phyloP scores from a whole-genome alignment of 116 monocot species.

The Dioscorea cayenensis region DNA sequence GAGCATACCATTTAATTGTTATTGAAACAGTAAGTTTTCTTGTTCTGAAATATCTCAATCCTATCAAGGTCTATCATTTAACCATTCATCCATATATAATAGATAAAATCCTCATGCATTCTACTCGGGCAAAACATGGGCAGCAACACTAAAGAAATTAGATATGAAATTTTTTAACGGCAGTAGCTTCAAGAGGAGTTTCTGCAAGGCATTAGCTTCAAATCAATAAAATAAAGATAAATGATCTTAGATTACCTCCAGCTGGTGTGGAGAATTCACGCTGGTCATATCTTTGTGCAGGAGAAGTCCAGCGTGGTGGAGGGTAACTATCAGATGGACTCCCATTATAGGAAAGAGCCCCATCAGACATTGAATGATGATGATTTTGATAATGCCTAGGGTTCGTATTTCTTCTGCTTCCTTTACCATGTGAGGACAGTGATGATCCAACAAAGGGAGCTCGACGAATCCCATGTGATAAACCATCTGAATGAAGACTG shows the following conservation, averaged over 20 bases:
- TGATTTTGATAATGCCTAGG: constrained; percentile 45
- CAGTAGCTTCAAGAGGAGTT: not conserved
- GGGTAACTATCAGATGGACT: constrained; percentile 64
- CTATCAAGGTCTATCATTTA: no score
- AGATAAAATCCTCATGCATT: no score
- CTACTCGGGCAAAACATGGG: no score
- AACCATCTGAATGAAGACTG: constrained; percentile 43
- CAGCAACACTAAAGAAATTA: not conserved
- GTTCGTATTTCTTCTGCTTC: constrained; percentile 33
- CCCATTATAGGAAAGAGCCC: constrained; percentile 65
- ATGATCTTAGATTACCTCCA: constrained; percentile 39
- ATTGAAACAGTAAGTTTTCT: no score
- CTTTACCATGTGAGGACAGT: constrained; percentile 50
- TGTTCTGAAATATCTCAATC: no score
- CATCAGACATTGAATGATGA: constrained; percentile 76
- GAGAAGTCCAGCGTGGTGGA: constrained; percentile 53
- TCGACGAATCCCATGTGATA: constrained; percentile 23
- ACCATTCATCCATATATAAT: no score
- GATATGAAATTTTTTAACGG: not conserved
- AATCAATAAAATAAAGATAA: not conserved
- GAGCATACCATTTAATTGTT: no score
- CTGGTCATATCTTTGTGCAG: constrained; percentile 58
- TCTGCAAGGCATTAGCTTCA: not conserved
- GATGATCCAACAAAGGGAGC: constrained; percentile 40
- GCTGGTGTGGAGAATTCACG: constrained; percentile 70